Evolutionary conservation across 192 early-diverging fungal species (phyloP), one percentile per base, ranked within the genome.

Genomic region (Cladochytrium replicatum): DNA sequence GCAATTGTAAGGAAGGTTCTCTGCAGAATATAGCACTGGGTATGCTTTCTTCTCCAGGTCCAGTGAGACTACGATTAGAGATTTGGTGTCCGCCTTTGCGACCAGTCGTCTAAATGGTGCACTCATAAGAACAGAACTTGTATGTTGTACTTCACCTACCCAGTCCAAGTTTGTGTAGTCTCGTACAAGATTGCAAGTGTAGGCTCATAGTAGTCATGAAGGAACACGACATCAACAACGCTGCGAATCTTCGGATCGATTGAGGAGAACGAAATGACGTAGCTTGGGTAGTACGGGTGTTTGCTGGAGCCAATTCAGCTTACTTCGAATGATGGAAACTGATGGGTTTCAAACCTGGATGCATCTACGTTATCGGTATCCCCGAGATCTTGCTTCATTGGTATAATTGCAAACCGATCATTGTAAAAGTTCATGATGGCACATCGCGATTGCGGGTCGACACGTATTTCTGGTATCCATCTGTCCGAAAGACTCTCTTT

Each of bases 181-280:
- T 95, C 85, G 60, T 87, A 95, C 48, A 99, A 66, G 52, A 99
- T 86, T 0, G 89, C 93, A 24, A 99, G 71, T 5, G 91, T 94
- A 3, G 95, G 95, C 58, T 92, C 90, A 38, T 88, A 74, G 43
- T 89, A 99, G 25, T 87, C 93, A 43, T 85, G 61, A 27, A 99
- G 72, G 50, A 99, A 99, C 1, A 66, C 78, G 75, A 93, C 82
- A 46, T 99, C 93, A 31, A 86, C 80, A 0, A 99, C 75, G 39
- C 86, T 83, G 41, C 80, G 72, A 46, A 95, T 77, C 40, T 45
- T 43, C 0, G 49, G 29, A 32, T 74, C 70, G 48, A 77, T 64
- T 2, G 55, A 60, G 1, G 57, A 54, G 3, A 57, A 29, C 1
- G 50, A 43, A 27, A 72, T 38, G 11, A 74, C 72, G 49, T 55